Evolutionary conservation across 2,329 filamentous ascomycete genomes (phyloP).

Genomic region (Emergomyces pasteurianus): DNA sequence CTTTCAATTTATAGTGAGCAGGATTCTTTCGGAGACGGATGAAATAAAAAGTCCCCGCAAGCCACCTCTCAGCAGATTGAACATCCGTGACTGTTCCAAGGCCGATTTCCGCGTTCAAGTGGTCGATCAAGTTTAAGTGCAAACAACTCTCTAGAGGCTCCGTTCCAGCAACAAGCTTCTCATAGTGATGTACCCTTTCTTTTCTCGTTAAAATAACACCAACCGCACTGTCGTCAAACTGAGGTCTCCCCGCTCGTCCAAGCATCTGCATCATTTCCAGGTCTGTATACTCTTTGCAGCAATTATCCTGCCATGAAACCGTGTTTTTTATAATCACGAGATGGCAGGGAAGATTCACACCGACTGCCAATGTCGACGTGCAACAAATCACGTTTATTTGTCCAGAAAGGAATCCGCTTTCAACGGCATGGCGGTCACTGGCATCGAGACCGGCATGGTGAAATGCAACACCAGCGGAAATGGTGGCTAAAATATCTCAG

Average conservation of each 20-base stretch:
- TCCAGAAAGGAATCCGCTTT: slow-evolving; percentile 56
- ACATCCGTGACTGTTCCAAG: slow-evolving; percentile 58
- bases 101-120: slow-evolving; percentile 73
- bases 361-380: slow-evolving; percentile 73
- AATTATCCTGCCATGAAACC: slow-evolving; percentile 48
- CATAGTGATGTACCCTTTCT: slow-evolving; percentile 54
- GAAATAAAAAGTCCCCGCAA: slow-evolving; percentile 64
- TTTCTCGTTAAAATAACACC: slow-evolving; percentile 68
- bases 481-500: slow-evolving; percentile 26
- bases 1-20: slow-evolving; percentile 54
- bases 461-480: slow-evolving; percentile 57
- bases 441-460: slow-evolving; percentile 66
- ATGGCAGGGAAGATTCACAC: slow-evolving; percentile 73
- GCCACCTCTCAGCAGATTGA: slow-evolving; percentile 58
- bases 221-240: slow-evolving; percentile 64
- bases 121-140: slow-evolving; percentile 68
- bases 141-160: slow-evolving; percentile 66
- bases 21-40: slow-evolving; percentile 63
- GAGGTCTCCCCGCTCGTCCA: slow-evolving; percentile 68
- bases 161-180: slow-evolving; percentile 60
- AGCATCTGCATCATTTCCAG: slow-evolving; percentile 87
- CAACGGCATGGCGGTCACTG: slow-evolving; percentile 53
- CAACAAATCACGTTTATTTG: slow-evolving; percentile 74
- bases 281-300: slow-evolving; percentile 62
- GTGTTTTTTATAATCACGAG: slow-evolving; percentile 77